Percentiles rank a stretch among this genome's conserved stretches.
phyloP scores from a whole-genome alignment of 2,329 filamentous ascomycete genomes.

The Clonostachys rhizophaga region DNA sequence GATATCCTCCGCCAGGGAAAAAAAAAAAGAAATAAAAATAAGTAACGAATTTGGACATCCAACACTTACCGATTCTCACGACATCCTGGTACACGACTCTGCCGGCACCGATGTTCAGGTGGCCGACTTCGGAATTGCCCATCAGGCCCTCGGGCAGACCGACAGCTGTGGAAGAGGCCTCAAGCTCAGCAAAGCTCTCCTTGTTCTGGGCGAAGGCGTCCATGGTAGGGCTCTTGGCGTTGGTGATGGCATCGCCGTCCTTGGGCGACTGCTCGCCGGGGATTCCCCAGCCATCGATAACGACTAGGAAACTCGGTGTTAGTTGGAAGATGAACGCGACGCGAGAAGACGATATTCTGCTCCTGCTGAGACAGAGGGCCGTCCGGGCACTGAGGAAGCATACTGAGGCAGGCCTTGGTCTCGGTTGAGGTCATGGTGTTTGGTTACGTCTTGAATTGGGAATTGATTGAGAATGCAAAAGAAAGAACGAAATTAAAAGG shows the following conservation, averaged over 20 bases:
- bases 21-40: no score
- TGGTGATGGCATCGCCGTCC: constrained; percentile 91
- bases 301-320: constrained; percentile 55
- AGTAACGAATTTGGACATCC: background rate
- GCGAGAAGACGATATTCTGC: background rate
- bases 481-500: constrained; percentile 2
- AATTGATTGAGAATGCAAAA: no score
- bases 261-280: constrained; percentile 75
- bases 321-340: background rate
- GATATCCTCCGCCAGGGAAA: no score
- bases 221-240: constrained; percentile 92
- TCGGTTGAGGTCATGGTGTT: constrained; percentile 36
- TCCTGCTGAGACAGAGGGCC: constrained; percentile 9
- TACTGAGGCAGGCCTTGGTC: constrained; percentile 50
- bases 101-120: constrained; percentile 96
- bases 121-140: constrained; percentile 98
- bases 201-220: constrained; percentile 79
- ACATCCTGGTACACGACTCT: constrained; percentile 98
- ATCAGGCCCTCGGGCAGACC: constrained; percentile 95
- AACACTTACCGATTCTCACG: constrained; percentile 64
- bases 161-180: constrained; percentile 93
- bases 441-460: no score
- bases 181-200: constrained; percentile 86
- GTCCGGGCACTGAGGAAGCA: constrained; percentile 18
- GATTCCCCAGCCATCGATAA: constrained; percentile 99